Base-by-base conservation (phyloP, 164 flowering plant genomes). In the Brasenia schreberi region DNA sequence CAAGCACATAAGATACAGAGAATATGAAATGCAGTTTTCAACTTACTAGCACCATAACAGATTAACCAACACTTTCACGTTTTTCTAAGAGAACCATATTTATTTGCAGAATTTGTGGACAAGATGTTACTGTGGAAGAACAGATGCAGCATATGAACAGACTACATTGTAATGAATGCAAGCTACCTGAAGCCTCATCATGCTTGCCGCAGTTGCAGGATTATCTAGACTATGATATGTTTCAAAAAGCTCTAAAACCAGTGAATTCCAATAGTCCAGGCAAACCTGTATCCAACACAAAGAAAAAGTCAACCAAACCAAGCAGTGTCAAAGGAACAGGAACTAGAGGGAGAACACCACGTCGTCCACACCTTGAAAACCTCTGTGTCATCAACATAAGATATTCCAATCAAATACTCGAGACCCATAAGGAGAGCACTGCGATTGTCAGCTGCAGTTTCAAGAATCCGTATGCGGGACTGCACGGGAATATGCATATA, bases 361-460 rank as follows among this genome's bases (percentile, higher is more conserved):
- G 27, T 16, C 7, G 52, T 61, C 16, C 64, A 61, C 62, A 95
- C 99, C 96, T 95, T 95, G 69, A 95, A 95, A 73, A 92, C 97
- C 74, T 95, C 97, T 0, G 96, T 95, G 69, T 92, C 99, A 75
- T 95, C 99, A 53, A 92, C 99, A 77, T 88, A 92, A 12, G 99
- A 95, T 66, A 95, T 92, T 73, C 79, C 80, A 59, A 90, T 88
- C 3, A 95, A 82, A 82, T 92, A 95, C 64, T 95, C 97, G 70
- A 95, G 99, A 43, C 99, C 99, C 83, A 77, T 59, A 17, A 88
- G 77, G 67, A 92, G 80, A 0, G 84, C 81, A 76, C 83, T n/a
- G 65, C 81, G 79, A 72, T 82, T 92, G 65, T 90, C 97, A 52
- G 78, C 81, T 63, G 82, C 68, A 42, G 84, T 67, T 73, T 95